Percentiles rank a stretch among this genome's conserved stretches.
Evolutionary conservation across 2,329 filamentous ascomycete species (phyloP).

Genomic region (Cyphellophora attinorum): DNA sequence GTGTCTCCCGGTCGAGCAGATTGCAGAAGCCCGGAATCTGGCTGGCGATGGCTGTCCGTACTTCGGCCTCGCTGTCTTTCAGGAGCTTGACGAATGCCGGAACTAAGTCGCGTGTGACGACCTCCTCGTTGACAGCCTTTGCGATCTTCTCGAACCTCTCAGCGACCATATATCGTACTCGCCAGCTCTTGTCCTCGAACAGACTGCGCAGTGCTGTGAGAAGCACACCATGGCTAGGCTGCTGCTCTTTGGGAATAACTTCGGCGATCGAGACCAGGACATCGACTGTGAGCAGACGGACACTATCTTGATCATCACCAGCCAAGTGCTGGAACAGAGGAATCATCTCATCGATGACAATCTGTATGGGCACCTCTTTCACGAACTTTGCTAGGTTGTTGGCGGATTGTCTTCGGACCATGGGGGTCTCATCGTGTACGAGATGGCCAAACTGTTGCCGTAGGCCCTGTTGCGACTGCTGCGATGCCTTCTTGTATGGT

Average conservation of each 20-base stretch:
- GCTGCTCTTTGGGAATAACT: slow-evolving; percentile 94
- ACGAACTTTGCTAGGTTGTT: slow-evolving; percentile 97
- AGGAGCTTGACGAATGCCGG: slow-evolving; percentile 95
- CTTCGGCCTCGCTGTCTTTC: slow-evolving; percentile 96
- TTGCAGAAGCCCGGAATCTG: slow-evolving; percentile 96
- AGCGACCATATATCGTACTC: slow-evolving; percentile 97
- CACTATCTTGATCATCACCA: slow-evolving; percentile 94
- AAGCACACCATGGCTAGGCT: slow-evolving; percentile 88
- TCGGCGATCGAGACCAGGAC: slow-evolving; percentile 94
- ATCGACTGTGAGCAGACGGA: slow-evolving; percentile 89
- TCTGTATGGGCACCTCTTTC: slow-evolving; percentile 84
- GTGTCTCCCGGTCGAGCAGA: slow-evolving; percentile 74
- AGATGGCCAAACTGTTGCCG: slow-evolving; percentile 85
- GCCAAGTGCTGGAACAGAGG: slow-evolving; percentile 95
- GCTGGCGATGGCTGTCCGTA: slow-evolving; percentile 90
- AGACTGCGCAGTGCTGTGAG: slow-evolving; percentile 81
- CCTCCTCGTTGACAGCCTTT: slow-evolving; percentile 95
- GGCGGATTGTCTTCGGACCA: slow-evolving; percentile 94
- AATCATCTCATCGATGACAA: slow-evolving; percentile 98
- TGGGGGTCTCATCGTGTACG: slow-evolving; percentile 96
- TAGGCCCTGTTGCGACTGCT: slow-evolving; percentile 80
- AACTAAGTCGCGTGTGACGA: slow-evolving; percentile 85
- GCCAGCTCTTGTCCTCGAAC: slow-evolving; percentile 99
- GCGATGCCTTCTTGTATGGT: slow-evolving; percentile 84
- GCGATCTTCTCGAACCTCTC: slow-evolving; percentile 99